Conservation (phyloP, 495 filamentous ascomycete species). For the Lophiotrema nucula region DNA sequence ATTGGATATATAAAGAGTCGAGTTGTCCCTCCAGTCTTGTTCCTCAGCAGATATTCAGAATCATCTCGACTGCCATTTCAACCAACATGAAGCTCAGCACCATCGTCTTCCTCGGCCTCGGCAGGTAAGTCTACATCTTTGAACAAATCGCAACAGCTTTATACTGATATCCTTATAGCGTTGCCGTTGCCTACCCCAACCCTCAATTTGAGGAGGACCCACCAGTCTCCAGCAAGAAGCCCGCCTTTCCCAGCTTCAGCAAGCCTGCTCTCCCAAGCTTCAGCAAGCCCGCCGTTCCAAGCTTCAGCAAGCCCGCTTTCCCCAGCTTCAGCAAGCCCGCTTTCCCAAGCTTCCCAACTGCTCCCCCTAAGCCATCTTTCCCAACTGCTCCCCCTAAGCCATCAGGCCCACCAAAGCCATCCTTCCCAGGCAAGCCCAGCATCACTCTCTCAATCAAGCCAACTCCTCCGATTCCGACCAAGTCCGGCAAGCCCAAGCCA, state of each 20-base stretch:
- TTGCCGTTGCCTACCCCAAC: neutral
- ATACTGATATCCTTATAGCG: conserved; percentile 4
- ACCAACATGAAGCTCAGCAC: conserved; percentile 31
- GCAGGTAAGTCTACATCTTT: no score
- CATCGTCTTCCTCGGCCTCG: conserved; percentile 5
- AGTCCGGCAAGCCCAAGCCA: neutral
- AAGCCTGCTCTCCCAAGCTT: conserved; percentile 1
- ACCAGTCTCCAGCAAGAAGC: neutral
- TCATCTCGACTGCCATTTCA: no score
- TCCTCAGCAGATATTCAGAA: no score
- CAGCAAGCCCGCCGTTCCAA: neutral
- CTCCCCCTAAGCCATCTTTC: no score
- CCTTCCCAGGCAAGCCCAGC: neutral
- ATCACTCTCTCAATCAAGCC: conserved; percentile 5
- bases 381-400: no score
- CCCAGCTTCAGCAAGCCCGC: neutral
- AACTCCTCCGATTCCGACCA: neutral
- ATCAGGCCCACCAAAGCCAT: no score
- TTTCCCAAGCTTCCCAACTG: neutral
- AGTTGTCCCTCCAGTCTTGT: no score
- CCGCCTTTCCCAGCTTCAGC: conserved; percentile 1
- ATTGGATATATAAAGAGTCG: conserved; percentile 17
- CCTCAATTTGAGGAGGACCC: neutral
- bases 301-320: conserved; percentile 5
- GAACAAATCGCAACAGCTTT: no score